Evolutionary conservation across 2,329 filamentous ascomycete species (phyloP), one percentile per base, ranked within the genome.

Genomic region (Colletotrichum sp.): DNA sequence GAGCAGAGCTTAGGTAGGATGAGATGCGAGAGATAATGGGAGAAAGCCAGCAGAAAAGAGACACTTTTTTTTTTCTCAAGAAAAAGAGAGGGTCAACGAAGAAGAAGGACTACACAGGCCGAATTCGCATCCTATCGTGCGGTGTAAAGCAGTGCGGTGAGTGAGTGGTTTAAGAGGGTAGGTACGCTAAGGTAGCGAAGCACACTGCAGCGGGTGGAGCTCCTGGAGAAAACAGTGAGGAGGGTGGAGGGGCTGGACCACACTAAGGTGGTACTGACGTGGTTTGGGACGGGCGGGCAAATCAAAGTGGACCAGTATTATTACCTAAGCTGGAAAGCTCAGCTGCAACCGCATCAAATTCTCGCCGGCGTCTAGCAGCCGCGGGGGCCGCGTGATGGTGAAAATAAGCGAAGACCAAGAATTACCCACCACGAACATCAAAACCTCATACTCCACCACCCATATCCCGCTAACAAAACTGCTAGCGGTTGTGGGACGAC

Each of bases 401-500:
- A 21, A 52, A 52, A 52, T 10, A 52, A 52, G 43, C 43, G 18
- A 48, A 52, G 43, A 52, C n/a, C 9, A 13, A 38, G 36, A 38
- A 18, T 7, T 21, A 52, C 43, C 43, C 43, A n/a, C 43, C 43
- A 52, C n/a, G 43, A 52, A 52, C n/a, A 52, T 52, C 43, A 13
- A 21, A 21, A 52, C n/a, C 28, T 34, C 58, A n/a, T 61, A 26
- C 28, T n/a, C 30, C 28, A 34, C 18, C 28, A 13, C 12, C 58
- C 30, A 26, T 12, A 28, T 34, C 34, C 28, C 58, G 12, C 13
- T n/a, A 9, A 28, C 7, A 24, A 58, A 12, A 24, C 6, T 24
- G 15, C 32, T 61, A 73, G 32, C 73, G 74, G 24, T 43, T 30
- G 9, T 77, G 82, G 13, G 82, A 84, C 28, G 75, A 71, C 65